Evolutionary conservation across 2,329 filamentous ascomycete species (phyloP).

Genomic region (Ascochyta fabae): DNA sequence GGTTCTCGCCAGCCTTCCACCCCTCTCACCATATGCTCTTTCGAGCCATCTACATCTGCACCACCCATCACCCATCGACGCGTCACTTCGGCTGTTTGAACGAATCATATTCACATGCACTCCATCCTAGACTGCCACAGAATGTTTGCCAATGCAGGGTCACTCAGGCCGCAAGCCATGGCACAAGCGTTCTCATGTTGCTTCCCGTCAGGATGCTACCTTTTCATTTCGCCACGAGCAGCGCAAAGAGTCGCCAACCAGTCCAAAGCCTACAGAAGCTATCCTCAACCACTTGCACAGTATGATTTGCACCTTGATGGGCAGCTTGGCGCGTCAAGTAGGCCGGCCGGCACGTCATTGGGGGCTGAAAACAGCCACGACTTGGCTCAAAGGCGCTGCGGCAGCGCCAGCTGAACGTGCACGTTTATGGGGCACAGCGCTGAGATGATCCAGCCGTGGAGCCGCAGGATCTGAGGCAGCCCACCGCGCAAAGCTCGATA

Average conservation of each 20-base stretch:
- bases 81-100: background rate
- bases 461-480: slow-evolving; percentile 6
- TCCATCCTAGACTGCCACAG: background rate
- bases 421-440: slow-evolving; percentile 4
- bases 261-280: background rate
- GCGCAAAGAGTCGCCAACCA: background rate
- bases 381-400: slow-evolving; percentile 2
- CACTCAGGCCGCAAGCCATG: slow-evolving; percentile 1
- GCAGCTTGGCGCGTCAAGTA: background rate
- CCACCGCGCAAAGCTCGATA: background rate
- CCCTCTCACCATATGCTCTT: background rate
- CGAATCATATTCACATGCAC: background rate
- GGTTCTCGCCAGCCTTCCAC: background rate
- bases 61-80: background rate
- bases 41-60: slow-evolving; percentile 2
- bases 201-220: background rate
- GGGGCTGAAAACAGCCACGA: slow-evolving; percentile 9
- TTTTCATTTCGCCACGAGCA: background rate
- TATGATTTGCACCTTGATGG: background rate
- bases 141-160: background rate
- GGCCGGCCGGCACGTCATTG: background rate
- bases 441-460: slow-evolving; percentile 11
- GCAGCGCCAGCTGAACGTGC: slow-evolving; percentile 13
- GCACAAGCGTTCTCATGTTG: background rate
- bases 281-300: background rate